phyloP scores from a whole-genome alignment of 805 yeast genomes.

The Saccharomycopsis sp. region DNA sequence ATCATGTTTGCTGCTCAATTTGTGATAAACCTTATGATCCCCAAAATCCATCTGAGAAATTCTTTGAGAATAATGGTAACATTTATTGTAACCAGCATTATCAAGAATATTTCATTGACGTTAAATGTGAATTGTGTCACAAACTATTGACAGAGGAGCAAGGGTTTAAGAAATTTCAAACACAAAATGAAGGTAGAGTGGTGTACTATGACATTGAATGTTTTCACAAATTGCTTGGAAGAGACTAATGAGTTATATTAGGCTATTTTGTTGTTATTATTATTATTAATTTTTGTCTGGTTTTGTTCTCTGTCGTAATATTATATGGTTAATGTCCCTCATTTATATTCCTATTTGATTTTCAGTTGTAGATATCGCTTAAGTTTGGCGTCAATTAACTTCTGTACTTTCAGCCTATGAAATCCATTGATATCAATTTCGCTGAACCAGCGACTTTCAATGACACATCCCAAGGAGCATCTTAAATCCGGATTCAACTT shows the following conservation, averaged over 20 bases:
- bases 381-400: too few species aligned
- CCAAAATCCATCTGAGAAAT: slow-evolving; percentile 57
- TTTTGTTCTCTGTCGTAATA: too few species aligned
- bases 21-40: slow-evolving; percentile 83
- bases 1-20: slow-evolving; percentile 86
- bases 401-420: not conserved
- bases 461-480: not conserved
- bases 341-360: too few species aligned
- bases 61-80: slow-evolving; percentile 75
- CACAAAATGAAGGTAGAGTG: not conserved
- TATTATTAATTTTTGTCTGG: too few species aligned
- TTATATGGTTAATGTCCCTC: too few species aligned
- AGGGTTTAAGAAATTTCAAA: slow-evolving; percentile 8
- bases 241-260: too few species aligned
- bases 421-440: too few species aligned
- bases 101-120: not conserved
- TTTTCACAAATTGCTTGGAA: not conserved
- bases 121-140: slow-evolving; percentile 7
- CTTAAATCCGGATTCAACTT: slow-evolving; percentile 4
- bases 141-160: not conserved
- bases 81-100: slow-evolving; percentile 87
- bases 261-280: too few species aligned
- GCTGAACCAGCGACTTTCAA: too few species aligned
- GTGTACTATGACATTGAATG: slow-evolving; percentile 11
- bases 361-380: too few species aligned